These are phyloP conservation scores for Rosa rugosa DNA, from an alignment of 306 rosid species.

Conservation along the genomic window DNA sequence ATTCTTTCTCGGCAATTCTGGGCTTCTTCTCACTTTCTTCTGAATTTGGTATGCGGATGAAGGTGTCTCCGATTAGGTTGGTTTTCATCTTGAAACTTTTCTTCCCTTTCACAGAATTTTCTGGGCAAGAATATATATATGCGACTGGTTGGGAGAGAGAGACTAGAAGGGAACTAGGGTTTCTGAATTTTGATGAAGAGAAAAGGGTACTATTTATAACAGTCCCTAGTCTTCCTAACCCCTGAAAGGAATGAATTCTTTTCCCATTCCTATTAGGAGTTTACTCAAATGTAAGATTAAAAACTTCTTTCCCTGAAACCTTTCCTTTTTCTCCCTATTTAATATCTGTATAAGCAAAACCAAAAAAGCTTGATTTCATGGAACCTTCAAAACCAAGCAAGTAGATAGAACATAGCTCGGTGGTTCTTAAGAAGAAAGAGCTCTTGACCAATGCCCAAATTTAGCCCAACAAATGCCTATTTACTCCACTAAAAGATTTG, in stretches of 20 bases:
- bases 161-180: neutral
- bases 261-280: neutral
- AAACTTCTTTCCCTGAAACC: neutral
- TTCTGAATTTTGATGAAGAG: neutral
- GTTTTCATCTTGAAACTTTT: neutral
- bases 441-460: too few species aligned
- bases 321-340: neutral
- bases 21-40: slow-evolving; percentile 2
- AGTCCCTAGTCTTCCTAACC: neutral
- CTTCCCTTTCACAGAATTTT: neutral
- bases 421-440: too few species aligned
- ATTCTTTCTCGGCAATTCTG: neutral
- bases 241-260: neutral
- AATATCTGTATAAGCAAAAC: neutral
- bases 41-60: neutral
- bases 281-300: neutral
- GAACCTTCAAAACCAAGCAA: neutral
- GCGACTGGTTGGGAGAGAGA: neutral
- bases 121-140: neutral
- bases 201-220: neutral
- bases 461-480: too few species aligned
- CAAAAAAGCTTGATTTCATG: neutral
- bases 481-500: too few species aligned
- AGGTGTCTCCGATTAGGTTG: neutral
- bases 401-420: too few species aligned